Conservation (phyloP, 1,139 yeast genomes). For the Yamadazyma friedrichii region DNA sequence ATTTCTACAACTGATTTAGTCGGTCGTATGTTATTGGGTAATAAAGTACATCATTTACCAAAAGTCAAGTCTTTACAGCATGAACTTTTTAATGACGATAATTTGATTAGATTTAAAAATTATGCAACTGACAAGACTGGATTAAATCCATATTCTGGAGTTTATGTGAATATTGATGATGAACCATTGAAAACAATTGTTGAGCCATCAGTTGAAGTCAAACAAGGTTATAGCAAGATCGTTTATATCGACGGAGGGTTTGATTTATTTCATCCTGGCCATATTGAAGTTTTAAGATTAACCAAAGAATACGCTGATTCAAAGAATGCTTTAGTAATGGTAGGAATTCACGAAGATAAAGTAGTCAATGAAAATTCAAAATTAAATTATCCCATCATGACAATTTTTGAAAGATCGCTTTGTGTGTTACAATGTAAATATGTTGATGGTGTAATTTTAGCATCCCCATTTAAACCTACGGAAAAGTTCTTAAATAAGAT, state of each 20-base stretch:
- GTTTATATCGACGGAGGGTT: slow-evolving; percentile 82
- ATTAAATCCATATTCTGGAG: slow-evolving; percentile 56
- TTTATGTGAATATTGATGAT: slow-evolving; percentile 39
- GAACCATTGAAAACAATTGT: slow-evolving; percentile 32
- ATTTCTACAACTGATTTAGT: slow-evolving; percentile 94
- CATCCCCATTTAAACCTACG: slow-evolving; percentile 61
- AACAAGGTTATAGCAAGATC: slow-evolving; percentile 27
- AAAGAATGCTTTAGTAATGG: slow-evolving; percentile 49
- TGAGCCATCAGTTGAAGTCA: slow-evolving; percentile 25
- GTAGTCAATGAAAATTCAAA: slow-evolving; percentile 62
- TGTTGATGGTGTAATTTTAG: slow-evolving; percentile 73
- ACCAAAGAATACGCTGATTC: slow-evolving; percentile 40
- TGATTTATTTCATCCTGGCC: slow-evolving; percentile 93
- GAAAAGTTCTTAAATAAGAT: slow-evolving; percentile 34
- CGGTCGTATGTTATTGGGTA: slow-evolving; percentile 75
- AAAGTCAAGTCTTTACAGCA: slow-evolving; percentile 30
- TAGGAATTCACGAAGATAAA: slow-evolving; percentile 69
- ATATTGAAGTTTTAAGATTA: slow-evolving; percentile 64
- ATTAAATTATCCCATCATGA: slow-evolving; percentile 81
- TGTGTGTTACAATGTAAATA: slow-evolving; percentile 86
- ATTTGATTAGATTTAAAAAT: slow-evolving; percentile 35
- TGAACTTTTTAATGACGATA: slow-evolving; percentile 33
- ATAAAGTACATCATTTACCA: slow-evolving; percentile 56
- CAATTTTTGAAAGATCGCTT: slow-evolving; percentile 75
- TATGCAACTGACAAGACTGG: slow-evolving; percentile 77